A percentile compares a stretch with the other conserved stretches of the same genome.
Conservation (phyloP, 2,329 filamentous ascomycete species). For the Diplodia mutila region DNA sequence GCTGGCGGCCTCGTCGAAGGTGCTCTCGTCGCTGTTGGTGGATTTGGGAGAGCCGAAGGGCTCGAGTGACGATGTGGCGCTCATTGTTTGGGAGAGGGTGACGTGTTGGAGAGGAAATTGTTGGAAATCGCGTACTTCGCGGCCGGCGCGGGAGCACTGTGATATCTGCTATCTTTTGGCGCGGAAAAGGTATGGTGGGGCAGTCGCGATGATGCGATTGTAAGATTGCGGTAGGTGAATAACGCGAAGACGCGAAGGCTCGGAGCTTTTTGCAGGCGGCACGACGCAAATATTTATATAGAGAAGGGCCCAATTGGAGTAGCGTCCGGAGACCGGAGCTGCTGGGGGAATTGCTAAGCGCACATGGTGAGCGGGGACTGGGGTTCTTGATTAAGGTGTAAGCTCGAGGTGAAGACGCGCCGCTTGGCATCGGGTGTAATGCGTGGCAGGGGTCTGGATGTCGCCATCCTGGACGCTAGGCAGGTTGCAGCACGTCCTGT, state of each 20-base stretch:
- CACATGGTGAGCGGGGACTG: neutral
- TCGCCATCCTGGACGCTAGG: slow-evolving; percentile 4
- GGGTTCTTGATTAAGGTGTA: neutral
- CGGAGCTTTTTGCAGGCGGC: neutral
- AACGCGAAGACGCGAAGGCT: neutral
- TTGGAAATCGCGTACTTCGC: neutral
- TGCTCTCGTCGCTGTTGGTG: slow-evolving; percentile 3
- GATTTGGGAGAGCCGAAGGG: slow-evolving; percentile 11
- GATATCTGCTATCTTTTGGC: slow-evolving; percentile 1
- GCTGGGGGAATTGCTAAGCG: slow-evolving; percentile 13
- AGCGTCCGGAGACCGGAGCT: neutral
- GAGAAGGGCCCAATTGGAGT: neutral
- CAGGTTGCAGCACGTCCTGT: neutral
- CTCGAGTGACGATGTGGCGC: slow-evolving; percentile 1
- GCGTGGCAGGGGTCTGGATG: slow-evolving; percentile 1
- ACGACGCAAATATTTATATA: neutral
- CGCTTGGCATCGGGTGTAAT: slow-evolving; percentile 1
- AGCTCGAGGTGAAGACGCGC: slow-evolving; percentile 2
- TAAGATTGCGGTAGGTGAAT: slow-evolving; percentile 5
- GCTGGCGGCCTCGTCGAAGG: slow-evolving; percentile 18
- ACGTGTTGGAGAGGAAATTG: neutral
- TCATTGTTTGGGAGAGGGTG: neutral
- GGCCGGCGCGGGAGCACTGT: slow-evolving; percentile 1
- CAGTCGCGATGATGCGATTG: slow-evolving; percentile 16
- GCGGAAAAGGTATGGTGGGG: slow-evolving; percentile 5